Evolutionary conservation across 2,329 filamentous ascomycete genomes (phyloP).

Genomic region (Camillea tinctor): DNA sequence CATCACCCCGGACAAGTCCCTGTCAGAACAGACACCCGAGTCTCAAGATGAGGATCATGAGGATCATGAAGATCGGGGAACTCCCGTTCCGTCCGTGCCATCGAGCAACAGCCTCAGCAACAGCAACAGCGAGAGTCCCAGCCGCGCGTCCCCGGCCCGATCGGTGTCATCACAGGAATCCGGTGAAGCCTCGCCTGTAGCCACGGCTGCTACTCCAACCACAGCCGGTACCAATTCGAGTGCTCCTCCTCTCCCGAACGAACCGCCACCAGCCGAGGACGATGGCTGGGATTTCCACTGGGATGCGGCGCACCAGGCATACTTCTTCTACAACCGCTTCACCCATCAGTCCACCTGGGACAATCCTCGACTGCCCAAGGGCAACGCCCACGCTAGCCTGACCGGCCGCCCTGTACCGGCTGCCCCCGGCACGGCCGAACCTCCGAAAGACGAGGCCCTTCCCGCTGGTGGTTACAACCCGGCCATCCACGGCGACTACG

Average conservation of each 20-base stretch:
- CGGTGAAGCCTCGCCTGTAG: constrained; percentile 18
- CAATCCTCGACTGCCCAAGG: constrained; percentile 70
- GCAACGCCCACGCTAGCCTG: constrained; percentile 26
- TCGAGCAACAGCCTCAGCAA: background rate
- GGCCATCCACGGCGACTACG: constrained; percentile 93
- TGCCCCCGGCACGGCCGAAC: constrained; percentile 25
- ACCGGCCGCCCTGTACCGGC: constrained; percentile 26
- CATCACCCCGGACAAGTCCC: constrained; percentile 11
- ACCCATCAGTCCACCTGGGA: constrained; percentile 78
- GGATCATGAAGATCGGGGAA: constrained; percentile 16
- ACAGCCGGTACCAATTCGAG: constrained; percentile 18
- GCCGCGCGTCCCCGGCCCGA: constrained; percentile 7
- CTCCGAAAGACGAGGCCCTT: constrained; percentile 36
- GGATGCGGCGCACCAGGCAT: constrained; percentile 67
- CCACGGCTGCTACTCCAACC: constrained; percentile 2
- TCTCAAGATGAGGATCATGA: constrained; percentile 18
- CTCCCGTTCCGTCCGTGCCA: constrained; percentile 2
- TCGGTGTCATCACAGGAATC: constrained; percentile 20
- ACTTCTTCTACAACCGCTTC: constrained; percentile 83
- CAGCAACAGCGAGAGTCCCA: background rate
- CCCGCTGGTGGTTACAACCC: constrained; percentile 84
- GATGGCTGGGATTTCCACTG: constrained; percentile 81
- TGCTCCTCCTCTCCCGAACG: constrained; percentile 39
- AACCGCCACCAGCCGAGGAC: constrained; percentile 45
- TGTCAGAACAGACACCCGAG: constrained; percentile 12